These are phyloP conservation scores for Vitis cinerea DNA, from an alignment of 164 flowering plant genomes.

Conservation along the genomic window DNA sequence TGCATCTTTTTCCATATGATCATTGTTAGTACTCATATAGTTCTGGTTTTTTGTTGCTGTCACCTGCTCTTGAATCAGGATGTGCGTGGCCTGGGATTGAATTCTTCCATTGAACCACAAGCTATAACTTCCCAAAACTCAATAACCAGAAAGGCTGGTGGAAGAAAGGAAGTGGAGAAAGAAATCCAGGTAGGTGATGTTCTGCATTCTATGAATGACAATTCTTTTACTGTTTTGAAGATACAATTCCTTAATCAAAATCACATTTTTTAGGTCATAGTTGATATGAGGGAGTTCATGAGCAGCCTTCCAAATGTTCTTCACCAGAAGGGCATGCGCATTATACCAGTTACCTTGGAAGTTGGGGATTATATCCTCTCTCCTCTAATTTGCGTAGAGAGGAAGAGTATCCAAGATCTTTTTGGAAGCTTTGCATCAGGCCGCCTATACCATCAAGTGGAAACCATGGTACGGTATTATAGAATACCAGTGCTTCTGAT, in stretches of 20 bases:
- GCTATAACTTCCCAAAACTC: slow-evolving; percentile 54
- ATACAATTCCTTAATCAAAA: not conserved
- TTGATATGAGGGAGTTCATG: slow-evolving; percentile 98
- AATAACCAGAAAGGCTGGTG: slow-evolving; percentile 94
- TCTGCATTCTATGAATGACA: slow-evolving; percentile 3
- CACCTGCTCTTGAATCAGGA: slow-evolving; percentile 41
- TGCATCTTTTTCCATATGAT: not conserved
- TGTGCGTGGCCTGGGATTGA: slow-evolving; percentile 51
- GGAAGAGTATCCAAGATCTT: slow-evolving; percentile 96
- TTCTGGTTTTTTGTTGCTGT: slow-evolving; percentile 3
- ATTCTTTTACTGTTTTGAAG: not conserved
- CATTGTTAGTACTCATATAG: not conserved
- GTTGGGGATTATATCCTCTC: slow-evolving; percentile 98
- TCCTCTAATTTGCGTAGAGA: slow-evolving; percentile 90
- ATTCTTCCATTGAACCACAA: slow-evolving; percentile 47
- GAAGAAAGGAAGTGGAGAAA: slow-evolving; percentile 79
- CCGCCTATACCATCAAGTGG: slow-evolving; percentile 91
- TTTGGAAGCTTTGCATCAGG: slow-evolving; percentile 91
- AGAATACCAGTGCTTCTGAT: slow-evolving; percentile 90
- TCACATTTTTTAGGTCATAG: slow-evolving; percentile 65
- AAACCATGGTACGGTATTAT: slow-evolving; percentile 87
- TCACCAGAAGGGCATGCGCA: slow-evolving; percentile 92
- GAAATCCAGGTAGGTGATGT: slow-evolving; percentile 70
- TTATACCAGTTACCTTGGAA: slow-evolving; percentile 89
- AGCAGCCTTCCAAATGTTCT: slow-evolving; percentile 99